These are phyloP conservation scores for Fusarium sp. DNA, from an alignment of 2,329 filamentous ascomycete genomes.

Conservation along the genomic window DNA sequence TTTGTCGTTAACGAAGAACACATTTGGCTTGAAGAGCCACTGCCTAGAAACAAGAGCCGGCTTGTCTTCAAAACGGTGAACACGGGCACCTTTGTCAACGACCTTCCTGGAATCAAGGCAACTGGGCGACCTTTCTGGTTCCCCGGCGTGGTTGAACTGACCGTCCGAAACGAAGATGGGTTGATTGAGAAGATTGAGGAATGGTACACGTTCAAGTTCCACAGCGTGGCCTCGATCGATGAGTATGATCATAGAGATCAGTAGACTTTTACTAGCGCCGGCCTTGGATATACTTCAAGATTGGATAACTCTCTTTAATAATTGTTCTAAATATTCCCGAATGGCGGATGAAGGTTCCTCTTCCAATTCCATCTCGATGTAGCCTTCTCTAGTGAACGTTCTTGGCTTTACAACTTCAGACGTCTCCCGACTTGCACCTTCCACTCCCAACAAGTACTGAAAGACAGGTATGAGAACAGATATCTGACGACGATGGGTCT, in stretches of 20 bases:
- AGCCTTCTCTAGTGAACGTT: not conserved
- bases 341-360: not conserved
- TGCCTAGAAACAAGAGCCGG: not conserved
- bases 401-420: not conserved
- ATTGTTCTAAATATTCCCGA: not conserved
- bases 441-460: no score
- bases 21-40: not conserved
- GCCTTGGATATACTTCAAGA: not conserved
- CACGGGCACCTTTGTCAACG: not conserved
- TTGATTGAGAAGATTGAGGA: not conserved
- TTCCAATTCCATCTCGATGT: not conserved
- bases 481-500: no score
- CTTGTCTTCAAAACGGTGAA: not conserved
- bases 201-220: not conserved
- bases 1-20: not conserved
- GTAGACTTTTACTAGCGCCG: not conserved
- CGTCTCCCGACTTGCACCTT: no score
- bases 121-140: not conserved
- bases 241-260: not conserved
- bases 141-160: not conserved
- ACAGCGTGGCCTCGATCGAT: not conserved
- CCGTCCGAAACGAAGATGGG: not conserved
- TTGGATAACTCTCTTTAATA: not conserved
- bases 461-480: no score
- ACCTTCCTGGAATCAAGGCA: not conserved